phyloP scores from a whole-genome alignment of 345 rosid genomes.

The Kandelia obovata region DNA sequence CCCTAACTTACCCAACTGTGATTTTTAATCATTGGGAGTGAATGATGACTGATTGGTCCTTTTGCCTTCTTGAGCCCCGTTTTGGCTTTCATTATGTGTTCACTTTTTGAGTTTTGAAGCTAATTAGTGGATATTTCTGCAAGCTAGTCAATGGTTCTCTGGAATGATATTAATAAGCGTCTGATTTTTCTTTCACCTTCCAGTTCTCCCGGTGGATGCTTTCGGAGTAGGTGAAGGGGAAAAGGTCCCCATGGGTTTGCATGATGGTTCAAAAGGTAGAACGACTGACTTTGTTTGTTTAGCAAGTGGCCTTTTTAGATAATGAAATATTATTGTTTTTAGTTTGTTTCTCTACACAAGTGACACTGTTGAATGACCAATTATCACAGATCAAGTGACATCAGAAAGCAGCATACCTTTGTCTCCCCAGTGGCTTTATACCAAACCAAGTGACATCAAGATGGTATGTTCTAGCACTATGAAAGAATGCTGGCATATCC shows the following conservation, averaged over 20 bases:
- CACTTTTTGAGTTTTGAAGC: conserved; percentile 1
- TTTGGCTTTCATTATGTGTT: not conserved
- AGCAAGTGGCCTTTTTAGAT: not conserved
- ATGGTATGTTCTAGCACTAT: conserved; percentile 25
- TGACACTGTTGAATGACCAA: conserved; percentile 13
- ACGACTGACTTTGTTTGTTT: not conserved
- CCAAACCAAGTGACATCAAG: conserved; percentile 65
- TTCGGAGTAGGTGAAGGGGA: conserved; percentile 43
- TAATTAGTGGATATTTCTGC: not conserved
- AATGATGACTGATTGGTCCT: no score
- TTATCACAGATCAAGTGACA: conserved; percentile 54
- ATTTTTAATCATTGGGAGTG: no score
- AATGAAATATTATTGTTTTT: not conserved
- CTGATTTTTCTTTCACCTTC: conserved; percentile 5
- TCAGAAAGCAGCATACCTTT: conserved; percentile 82
- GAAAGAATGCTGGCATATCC: conserved; percentile 5
- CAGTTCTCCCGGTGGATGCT: conserved; percentile 35
- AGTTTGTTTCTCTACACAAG: not conserved
- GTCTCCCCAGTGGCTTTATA: conserved; percentile 95
- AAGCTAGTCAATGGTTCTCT: not conserved
- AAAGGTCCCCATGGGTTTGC: conserved; percentile 27
- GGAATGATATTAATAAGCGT: not conserved
- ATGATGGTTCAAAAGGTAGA: conserved; percentile 52
- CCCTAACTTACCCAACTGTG: no score
- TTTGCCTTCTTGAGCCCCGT: no score